Percentiles rank a stretch among this genome's conserved stretches.
Evolutionary conservation across 164 flowering plant genomes (phyloP).

Genomic region (Stephania japonica): DNA sequence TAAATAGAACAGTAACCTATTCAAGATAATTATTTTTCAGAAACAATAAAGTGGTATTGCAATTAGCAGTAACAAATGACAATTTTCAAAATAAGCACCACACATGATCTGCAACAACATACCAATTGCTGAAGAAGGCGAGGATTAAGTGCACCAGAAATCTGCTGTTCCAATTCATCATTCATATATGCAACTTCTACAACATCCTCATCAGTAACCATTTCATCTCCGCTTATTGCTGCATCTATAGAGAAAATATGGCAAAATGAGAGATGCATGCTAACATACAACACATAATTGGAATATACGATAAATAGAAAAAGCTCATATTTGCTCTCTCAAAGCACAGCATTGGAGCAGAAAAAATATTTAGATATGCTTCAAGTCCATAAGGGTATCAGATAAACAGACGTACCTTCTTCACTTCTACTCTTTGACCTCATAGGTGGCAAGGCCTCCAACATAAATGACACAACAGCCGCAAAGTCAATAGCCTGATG

Average conservation of each 20-base stretch:
- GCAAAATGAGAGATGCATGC: neutral
- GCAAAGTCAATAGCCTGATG: slow-evolving; percentile 79
- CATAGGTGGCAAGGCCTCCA: slow-evolving; percentile 66
- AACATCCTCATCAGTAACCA: slow-evolving; percentile 42
- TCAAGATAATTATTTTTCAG: slow-evolving; percentile 14
- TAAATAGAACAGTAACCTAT: slow-evolving; percentile 69
- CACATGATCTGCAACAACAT: slow-evolving; percentile 17
- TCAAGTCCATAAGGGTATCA: neutral
- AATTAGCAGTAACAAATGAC: neutral
- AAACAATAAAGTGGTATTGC: slow-evolving; percentile 4
- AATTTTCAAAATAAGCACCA: neutral
- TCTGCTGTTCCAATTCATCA: slow-evolving; percentile 58
- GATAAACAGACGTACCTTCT: slow-evolving; percentile 31
- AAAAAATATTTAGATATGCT: neutral
- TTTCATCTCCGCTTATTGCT: slow-evolving; percentile 52
- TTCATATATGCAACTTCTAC: slow-evolving; percentile 37
- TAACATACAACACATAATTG: neutral
- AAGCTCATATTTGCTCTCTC: neutral
- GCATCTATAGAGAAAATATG: slow-evolving; percentile 27
- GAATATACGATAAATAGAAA: neutral
- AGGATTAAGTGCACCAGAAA: slow-evolving; percentile 61
- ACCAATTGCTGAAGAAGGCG: slow-evolving; percentile 85
- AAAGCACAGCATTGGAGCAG: neutral
- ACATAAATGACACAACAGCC: slow-evolving; percentile 56
- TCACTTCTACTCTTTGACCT: slow-evolving; percentile 28